These are phyloP conservation scores for Buddleja alternifolia DNA, from an alignment of 257 asterid genomes.

Conservation along the genomic window DNA sequence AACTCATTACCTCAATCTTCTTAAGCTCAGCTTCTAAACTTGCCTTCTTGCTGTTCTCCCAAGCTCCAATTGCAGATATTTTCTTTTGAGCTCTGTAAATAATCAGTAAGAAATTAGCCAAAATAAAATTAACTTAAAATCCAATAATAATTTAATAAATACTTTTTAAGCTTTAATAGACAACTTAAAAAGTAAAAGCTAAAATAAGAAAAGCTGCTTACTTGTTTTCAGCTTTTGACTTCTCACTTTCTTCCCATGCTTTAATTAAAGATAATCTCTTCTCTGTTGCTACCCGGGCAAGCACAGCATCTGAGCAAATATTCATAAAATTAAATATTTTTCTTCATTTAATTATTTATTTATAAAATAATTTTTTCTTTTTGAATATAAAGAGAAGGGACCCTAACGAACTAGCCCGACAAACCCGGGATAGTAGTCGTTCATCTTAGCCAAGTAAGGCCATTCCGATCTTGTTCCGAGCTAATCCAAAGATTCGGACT, in stretches of 20 bases:
- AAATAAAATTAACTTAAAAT: too few relatives aligned
- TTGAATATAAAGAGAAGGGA: too few relatives aligned
- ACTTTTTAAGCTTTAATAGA: neutral
- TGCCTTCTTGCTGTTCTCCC: constrained; percentile 98
- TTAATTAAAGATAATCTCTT: constrained; percentile 53
- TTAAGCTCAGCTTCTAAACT: constrained; percentile 80
- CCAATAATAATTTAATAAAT: too few relatives aligned
- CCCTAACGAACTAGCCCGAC: too few relatives aligned
- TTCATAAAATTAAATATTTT: constrained; percentile 2
- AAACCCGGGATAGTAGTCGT: too few relatives aligned
- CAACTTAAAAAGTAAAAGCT: too few relatives aligned
- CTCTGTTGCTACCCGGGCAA: constrained; percentile 55
- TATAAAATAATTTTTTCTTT: neutral
- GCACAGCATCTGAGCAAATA: constrained; percentile 47
- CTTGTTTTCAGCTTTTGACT: constrained; percentile 84
- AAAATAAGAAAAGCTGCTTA: constrained; percentile 30
- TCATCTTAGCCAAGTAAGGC: too few relatives aligned
- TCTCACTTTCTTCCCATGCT: constrained; percentile 82
- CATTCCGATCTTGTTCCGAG: too few relatives aligned
- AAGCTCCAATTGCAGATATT: constrained; percentile 61
- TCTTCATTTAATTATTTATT: neutral
- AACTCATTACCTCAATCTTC: constrained; percentile 70
- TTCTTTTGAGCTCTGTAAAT: constrained; percentile 78
- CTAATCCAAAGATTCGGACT: too few relatives aligned
- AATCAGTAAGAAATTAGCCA: neutral